Percentiles rank a stretch among this genome's conserved stretches.
phyloP scores from a whole-genome alignment of 2,329 filamentous ascomycete species.

The Aureobasidium leucospermi region DNA sequence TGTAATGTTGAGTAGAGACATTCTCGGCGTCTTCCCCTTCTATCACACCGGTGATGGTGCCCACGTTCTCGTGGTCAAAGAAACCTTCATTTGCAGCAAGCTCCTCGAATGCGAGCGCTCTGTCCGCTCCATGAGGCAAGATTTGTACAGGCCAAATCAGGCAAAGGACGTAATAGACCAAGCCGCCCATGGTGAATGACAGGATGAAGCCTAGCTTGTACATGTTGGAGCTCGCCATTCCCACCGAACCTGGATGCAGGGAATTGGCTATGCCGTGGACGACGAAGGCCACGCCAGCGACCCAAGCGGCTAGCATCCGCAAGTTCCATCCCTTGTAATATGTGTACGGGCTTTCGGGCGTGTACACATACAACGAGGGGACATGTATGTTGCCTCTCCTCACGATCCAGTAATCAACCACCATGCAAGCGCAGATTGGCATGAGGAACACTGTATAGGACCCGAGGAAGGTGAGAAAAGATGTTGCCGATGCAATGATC shows the following conservation, averaged over 20 bases:
- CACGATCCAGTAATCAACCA: neutral
- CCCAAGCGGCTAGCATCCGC: neutral
- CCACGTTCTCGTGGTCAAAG: slow-evolving; percentile 2
- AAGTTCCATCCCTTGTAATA: slow-evolving; percentile 11
- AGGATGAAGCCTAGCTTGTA: slow-evolving; percentile 1
- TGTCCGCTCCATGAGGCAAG: neutral
- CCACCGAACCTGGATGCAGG: neutral
- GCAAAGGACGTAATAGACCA: neutral
- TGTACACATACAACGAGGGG: neutral
- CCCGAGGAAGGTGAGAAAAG: neutral
- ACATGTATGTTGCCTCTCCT: slow-evolving; percentile 1
- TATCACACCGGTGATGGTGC: neutral
- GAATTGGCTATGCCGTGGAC: neutral
- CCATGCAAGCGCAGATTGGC: slow-evolving; percentile 1
- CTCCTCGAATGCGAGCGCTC: neutral
- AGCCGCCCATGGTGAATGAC: neutral
- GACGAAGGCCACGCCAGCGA: neutral
- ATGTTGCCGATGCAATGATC: neutral
- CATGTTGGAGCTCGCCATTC: neutral
- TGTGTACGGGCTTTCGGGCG: neutral
- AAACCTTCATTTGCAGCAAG: neutral
- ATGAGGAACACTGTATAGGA: slow-evolving; percentile 2
- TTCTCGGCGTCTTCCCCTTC: neutral
- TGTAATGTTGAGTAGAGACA: neutral
- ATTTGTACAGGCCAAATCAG: neutral